phyloP scores from a whole-genome alignment of 2,329 filamentous ascomycete species.

The Arachnomyces sp. region DNA sequence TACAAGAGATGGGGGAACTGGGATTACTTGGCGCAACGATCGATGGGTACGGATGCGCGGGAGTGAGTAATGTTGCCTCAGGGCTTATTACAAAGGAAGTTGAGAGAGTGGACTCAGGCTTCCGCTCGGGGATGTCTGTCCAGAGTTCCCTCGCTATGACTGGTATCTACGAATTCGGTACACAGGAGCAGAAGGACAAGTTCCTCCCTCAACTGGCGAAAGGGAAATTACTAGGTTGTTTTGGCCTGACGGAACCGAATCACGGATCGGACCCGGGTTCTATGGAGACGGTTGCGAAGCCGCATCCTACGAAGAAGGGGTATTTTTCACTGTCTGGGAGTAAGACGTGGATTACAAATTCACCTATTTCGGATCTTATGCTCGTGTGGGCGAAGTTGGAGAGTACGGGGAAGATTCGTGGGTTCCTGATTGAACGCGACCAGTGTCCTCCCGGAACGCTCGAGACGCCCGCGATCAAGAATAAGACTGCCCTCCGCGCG shows the following conservation, averaged over 20 bases:
- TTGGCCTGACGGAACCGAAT: conserved; percentile 86
- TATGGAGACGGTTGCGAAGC: conserved; percentile 81
- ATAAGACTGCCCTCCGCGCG: conserved; percentile 89
- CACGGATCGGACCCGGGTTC: conserved; percentile 86
- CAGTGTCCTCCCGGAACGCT: conserved; percentile 80
- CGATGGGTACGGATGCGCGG: conserved; percentile 79
- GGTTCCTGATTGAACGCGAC: conserved; percentile 80
- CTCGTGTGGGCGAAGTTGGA: conserved; percentile 90
- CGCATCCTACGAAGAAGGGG: conserved; percentile 74
- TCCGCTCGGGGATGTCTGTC: conserved; percentile 86
- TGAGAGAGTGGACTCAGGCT: conserved; percentile 83
- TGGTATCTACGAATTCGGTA: conserved; percentile 78
- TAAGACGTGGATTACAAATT: conserved; percentile 96
- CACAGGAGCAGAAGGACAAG: conserved; percentile 77
- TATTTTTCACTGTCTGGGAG: conserved; percentile 70
- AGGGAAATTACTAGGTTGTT: conserved; percentile 73
- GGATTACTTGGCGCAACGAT: conserved; percentile 83
- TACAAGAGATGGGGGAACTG: conserved; percentile 85
- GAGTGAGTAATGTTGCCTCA: conserved; percentile 78
- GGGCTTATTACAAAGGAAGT: conserved; percentile 85
- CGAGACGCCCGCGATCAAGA: conserved; percentile 83
- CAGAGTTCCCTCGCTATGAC: conserved; percentile 92
- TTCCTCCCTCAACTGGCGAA: conserved; percentile 74
- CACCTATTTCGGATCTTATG: conserved; percentile 75
- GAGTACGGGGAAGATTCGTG: conserved; percentile 85